A percentile compares a stretch with the other conserved stretches of the same genome.
Conservation (phyloP, 768 basidiomycete species). For the Lanmaoa rubissima region DNA sequence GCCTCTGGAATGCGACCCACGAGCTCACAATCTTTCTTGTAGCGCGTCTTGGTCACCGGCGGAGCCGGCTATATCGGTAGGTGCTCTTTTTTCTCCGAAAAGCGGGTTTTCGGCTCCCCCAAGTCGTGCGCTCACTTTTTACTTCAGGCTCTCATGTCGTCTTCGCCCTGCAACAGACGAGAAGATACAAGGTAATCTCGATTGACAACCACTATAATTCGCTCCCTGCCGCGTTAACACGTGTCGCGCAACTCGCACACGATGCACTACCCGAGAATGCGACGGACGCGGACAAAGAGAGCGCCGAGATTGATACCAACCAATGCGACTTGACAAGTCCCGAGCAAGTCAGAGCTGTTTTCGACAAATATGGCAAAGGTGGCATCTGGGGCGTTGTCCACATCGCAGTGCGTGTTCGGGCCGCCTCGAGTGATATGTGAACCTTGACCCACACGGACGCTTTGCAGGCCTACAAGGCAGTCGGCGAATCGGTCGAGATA, state of each 20-base stretch:
- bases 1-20: neutral
- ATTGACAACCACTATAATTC: slow-evolving; percentile 97
- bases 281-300: slow-evolving; percentile 65
- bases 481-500: slow-evolving; percentile 93
- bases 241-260: slow-evolving; percentile 78
- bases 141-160: slow-evolving; percentile 88
- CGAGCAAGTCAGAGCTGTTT: slow-evolving; percentile 72
- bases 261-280: slow-evolving; percentile 66
- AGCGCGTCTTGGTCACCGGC: slow-evolving; percentile 72
- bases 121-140: slow-evolving; percentile 7
- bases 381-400: slow-evolving; percentile 97
- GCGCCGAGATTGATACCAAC: slow-evolving; percentile 68
- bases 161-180: slow-evolving; percentile 78
- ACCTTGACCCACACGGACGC: neutral
- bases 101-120: neutral
- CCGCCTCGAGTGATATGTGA: neutral
- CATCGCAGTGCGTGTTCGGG: slow-evolving; percentile 67
- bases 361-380: slow-evolving; percentile 80
- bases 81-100: slow-evolving; percentile 10
- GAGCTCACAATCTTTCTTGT: slow-evolving; percentile 11
- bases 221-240: slow-evolving; percentile 65
- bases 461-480: slow-evolving; percentile 89
- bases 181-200: slow-evolving; percentile 88
- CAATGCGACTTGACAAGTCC: slow-evolving; percentile 72
- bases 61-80: slow-evolving; percentile 90